A percentile compares a stretch with the other conserved stretches of the same genome.
Evolutionary conservation across 2,329 filamentous ascomycete genomes (phyloP).

Genomic region (Cercospora citrullina): DNA sequence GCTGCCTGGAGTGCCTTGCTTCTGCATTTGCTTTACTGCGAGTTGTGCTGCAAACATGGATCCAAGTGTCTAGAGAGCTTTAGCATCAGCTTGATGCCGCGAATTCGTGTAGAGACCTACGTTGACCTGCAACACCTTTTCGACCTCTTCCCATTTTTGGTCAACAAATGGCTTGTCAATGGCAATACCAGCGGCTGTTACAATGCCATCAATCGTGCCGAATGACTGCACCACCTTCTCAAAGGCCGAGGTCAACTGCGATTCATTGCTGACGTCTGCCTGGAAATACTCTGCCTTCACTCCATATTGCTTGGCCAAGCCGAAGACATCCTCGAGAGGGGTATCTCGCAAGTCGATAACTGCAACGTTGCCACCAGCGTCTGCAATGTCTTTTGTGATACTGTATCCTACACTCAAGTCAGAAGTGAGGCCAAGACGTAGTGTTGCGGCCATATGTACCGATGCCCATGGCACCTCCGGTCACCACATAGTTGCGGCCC

Average conservation of each 20-base stretch:
- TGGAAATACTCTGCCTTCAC: slow-evolving; percentile 52
- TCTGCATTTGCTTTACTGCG: slow-evolving; percentile 39
- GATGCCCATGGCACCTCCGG: slow-evolving; percentile 34
- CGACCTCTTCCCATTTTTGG: slow-evolving; percentile 34
- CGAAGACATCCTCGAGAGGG: slow-evolving; percentile 32
- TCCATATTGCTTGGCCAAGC: slow-evolving; percentile 55
- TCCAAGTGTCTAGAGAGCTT: slow-evolving; percentile 30
- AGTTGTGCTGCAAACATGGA: slow-evolving; percentile 41
- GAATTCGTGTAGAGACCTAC: slow-evolving; percentile 19
- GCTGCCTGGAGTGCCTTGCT: slow-evolving; percentile 39
- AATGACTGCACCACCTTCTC: slow-evolving; percentile 28
- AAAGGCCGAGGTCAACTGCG: slow-evolving; percentile 30
- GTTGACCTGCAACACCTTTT: slow-evolving; percentile 42
- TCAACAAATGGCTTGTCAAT: slow-evolving; percentile 36
- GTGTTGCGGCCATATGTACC: slow-evolving; percentile 8
- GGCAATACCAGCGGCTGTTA: slow-evolving; percentile 37
- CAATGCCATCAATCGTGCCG: slow-evolving; percentile 33
- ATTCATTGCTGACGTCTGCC: slow-evolving; percentile 44
- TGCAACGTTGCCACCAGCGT: slow-evolving; percentile 53
- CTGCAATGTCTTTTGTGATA: slow-evolving; percentile 33
- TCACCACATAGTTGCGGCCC: slow-evolving; percentile 32
- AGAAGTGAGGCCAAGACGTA: neutral
- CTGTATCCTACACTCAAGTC: slow-evolving; percentile 22
- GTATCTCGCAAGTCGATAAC: slow-evolving; percentile 58
- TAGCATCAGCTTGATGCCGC: neutral